These are phyloP conservation scores for Linderina pennispora DNA, from an alignment of 192 early-diverging fungal species.

Conservation along the genomic window DNA sequence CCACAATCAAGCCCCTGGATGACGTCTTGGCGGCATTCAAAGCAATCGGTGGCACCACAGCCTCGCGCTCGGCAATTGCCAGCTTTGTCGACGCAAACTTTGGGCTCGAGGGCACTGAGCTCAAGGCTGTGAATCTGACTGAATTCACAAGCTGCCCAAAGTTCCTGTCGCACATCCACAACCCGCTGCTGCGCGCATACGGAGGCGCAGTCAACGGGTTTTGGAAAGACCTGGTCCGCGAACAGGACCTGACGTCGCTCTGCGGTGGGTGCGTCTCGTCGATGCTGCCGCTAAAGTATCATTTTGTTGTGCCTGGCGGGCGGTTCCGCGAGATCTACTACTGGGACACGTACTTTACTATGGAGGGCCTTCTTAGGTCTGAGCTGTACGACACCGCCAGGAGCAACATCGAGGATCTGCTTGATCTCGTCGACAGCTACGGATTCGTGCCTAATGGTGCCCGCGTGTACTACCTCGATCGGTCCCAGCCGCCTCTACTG, in stretches of 20 bases:
- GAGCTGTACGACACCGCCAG: slow-evolving; percentile 45
- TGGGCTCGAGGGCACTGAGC: slow-evolving; percentile 46
- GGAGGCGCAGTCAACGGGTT: slow-evolving; percentile 43
- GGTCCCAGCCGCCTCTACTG: slow-evolving; percentile 71
- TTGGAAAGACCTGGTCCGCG: slow-evolving; percentile 56
- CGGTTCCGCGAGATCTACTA: slow-evolving; percentile 72
- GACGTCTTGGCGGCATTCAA: slow-evolving; percentile 51
- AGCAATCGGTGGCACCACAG: slow-evolving; percentile 32
- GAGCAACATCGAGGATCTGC: slow-evolving; percentile 55
- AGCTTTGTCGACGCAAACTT: slow-evolving; percentile 57
- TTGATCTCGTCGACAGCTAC: slow-evolving; percentile 51
- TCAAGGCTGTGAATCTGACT: slow-evolving; percentile 31
- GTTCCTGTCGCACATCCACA: slow-evolving; percentile 45
- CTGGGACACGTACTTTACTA: slow-evolving; percentile 66
- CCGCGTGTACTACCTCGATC: slow-evolving; percentile 65
- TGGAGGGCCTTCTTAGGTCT: slow-evolving; percentile 58
- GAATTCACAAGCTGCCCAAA: slow-evolving; percentile 28
- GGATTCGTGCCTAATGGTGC: slow-evolving; percentile 76
- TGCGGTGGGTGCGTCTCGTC: slow-evolving; percentile 55
- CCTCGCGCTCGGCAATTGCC: slow-evolving; percentile 23
- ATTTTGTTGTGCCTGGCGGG: slow-evolving; percentile 69
- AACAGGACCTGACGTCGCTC: slow-evolving; percentile 43
- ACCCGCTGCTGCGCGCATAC: slow-evolving; percentile 48
- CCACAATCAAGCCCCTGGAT: slow-evolving; percentile 51
- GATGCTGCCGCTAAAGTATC: slow-evolving; percentile 49